These are phyloP conservation scores for Fusarium buxicola DNA, from an alignment of 2,329 filamentous ascomycete genomes.

Conservation along the genomic window DNA sequence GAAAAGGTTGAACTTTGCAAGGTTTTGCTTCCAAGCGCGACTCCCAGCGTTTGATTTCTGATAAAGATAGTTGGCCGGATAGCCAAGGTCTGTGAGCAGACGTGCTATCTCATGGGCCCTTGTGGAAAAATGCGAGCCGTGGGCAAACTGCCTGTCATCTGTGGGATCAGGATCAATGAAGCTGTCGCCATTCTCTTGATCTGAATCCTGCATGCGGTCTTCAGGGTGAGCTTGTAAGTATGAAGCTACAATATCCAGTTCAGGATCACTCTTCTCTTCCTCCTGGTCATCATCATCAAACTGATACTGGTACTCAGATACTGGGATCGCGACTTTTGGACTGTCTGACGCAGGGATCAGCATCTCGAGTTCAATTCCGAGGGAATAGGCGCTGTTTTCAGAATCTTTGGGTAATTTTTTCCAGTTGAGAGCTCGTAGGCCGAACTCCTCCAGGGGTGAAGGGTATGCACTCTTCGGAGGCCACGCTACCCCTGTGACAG, in stretches of 20 bases:
- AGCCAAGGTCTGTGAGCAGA: background rate
- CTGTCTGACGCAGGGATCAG: conserved; percentile 4
- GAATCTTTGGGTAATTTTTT: background rate
- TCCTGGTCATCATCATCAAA: background rate
- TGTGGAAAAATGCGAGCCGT: background rate
- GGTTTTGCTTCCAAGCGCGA: background rate
- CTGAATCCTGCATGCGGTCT: background rate
- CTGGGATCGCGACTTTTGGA: no score
- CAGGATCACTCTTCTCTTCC: no score
- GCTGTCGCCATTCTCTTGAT: background rate
- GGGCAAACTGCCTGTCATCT: conserved; percentile 11
- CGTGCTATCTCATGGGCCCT: background rate
- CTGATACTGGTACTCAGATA: background rate
- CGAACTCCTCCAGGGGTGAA: background rate
- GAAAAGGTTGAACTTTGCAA: conserved; percentile 2
- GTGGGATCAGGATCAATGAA: conserved; percentile 1
- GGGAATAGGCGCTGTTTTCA: conserved; percentile 20
- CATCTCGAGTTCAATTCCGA: conserved; percentile 40
- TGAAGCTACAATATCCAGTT: no score
- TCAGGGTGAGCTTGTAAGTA: conserved; percentile 6
- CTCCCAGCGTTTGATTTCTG: background rate
- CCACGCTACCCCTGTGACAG: background rate
- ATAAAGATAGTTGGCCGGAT: background rate
- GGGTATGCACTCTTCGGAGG: background rate
- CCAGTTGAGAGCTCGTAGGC: background rate